Conservation (phyloP, 2,329 filamentous ascomycete species). For the Capronia americana region DNA sequence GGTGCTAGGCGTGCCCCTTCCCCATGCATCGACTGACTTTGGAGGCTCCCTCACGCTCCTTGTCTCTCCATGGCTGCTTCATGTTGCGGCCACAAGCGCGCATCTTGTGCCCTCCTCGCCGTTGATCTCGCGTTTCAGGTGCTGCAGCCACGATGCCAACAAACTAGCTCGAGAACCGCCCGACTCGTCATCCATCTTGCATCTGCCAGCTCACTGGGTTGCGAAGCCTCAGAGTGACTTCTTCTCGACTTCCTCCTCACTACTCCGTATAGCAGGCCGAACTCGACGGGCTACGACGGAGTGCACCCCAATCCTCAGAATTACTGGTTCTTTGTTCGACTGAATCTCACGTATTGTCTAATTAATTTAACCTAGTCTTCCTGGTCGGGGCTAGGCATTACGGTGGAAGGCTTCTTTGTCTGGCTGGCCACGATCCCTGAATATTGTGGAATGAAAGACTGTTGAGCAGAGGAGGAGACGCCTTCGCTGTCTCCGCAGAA, state of each 20-base stretch:
- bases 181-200: slow-evolving; percentile 28
- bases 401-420: not conserved
- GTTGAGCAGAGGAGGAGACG: slow-evolving; percentile 22
- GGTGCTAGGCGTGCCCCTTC: slow-evolving; percentile 2
- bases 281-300: not conserved
- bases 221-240: slow-evolving; percentile 11
- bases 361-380: not conserved
- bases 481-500: not conserved
- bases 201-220: slow-evolving; percentile 4
- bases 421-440: not conserved
- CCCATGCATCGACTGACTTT: not conserved
- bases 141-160: slow-evolving; percentile 19
- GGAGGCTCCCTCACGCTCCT: slow-evolving; percentile 2
- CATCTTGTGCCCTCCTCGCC: slow-evolving; percentile 5
- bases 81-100: slow-evolving; percentile 18
- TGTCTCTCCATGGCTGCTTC: slow-evolving; percentile 15
- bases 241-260: not conserved
- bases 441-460: slow-evolving; percentile 13
- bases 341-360: not conserved
- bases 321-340: slow-evolving; percentile 15
- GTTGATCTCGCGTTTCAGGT: slow-evolving; percentile 26
- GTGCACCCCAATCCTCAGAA: not conserved
- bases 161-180: slow-evolving; percentile 16
- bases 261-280: not conserved
- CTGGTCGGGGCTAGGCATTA: not conserved